These are phyloP conservation scores for Rauvolfia tetraphylla DNA, from an alignment of 257 asterid species.

Conservation along the genomic window DNA sequence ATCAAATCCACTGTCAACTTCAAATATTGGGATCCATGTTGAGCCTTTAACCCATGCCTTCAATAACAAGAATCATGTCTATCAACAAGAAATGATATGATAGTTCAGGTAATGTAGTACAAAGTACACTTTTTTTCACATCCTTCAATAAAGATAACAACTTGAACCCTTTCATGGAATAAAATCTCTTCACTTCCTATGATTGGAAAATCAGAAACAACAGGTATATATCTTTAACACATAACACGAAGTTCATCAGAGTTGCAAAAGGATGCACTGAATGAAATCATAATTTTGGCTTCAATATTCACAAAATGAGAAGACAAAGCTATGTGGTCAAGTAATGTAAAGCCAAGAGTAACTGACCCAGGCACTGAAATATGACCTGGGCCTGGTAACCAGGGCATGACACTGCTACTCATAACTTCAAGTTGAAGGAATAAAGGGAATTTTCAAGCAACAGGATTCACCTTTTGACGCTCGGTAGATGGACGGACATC, in stretches of 20 bases:
- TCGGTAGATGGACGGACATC: slow-evolving; percentile 91
- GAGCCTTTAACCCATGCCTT: slow-evolving; percentile 97
- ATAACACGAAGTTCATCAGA: neutral
- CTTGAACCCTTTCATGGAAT: neutral
- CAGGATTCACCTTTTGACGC: slow-evolving; percentile 57
- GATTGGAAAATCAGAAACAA: neutral
- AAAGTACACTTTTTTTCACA: neutral
- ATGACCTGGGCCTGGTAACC: neutral
- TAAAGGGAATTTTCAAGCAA: slow-evolving; percentile 7
- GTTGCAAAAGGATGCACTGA: neutral
- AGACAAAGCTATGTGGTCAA: neutral
- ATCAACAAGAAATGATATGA: slow-evolving; percentile 9
- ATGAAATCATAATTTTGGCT: neutral
- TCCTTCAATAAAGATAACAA: neutral
- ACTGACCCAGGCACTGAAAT: neutral
- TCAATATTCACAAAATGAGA: neutral
- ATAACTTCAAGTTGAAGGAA: neutral
- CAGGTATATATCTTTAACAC: neutral
- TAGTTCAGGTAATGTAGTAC: neutral
- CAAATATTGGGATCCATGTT: slow-evolving; percentile 87
- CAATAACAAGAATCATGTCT: slow-evolving; percentile 25
- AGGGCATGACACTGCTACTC: neutral
- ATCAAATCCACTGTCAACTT: slow-evolving; percentile 60
- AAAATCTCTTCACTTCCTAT: neutral
- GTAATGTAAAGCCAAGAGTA: neutral